A percentile compares a stretch with the other conserved stretches of the same genome.
Evolutionary conservation across 305 asterid species (phyloP).

Genomic region (Stenogyne calaminthoides): DNA sequence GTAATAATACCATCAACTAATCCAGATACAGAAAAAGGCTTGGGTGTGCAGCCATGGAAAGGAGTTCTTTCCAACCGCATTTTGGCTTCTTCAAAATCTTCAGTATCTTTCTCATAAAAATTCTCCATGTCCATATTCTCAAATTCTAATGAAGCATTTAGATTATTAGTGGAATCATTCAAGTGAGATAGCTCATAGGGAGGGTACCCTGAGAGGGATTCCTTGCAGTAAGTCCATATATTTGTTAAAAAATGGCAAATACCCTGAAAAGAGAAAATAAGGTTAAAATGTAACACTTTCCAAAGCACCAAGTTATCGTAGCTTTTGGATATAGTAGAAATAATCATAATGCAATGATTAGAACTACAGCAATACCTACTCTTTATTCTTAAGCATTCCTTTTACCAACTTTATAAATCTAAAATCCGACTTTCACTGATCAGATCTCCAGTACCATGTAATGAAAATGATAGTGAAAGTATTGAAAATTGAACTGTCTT

Average conservation of each 20-base stretch:
- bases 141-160: conserved; percentile 51
- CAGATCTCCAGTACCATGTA: conserved; percentile 7
- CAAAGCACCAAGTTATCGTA: conserved; percentile 5
- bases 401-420: background rate
- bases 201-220: conserved; percentile 57
- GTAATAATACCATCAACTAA: conserved; percentile 55
- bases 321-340: conserved; percentile 1
- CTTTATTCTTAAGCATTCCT: background rate
- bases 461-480: conserved; percentile 12
- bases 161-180: conserved; percentile 51
- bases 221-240: conserved; percentile 71
- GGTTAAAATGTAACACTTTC: conserved; percentile 19
- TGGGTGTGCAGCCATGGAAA: conserved; percentile 53
- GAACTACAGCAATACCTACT: background rate
- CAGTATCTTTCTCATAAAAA: conserved; percentile 54
- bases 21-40: conserved; percentile 54
- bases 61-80: conserved; percentile 45
- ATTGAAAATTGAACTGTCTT: background rate
- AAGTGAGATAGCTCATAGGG: conserved; percentile 62
- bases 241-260: conserved; percentile 80
- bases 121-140: conserved; percentile 79
- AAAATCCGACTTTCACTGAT: background rate
- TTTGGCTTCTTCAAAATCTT: conserved; percentile 59
- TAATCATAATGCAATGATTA: background rate
- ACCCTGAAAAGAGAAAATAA: conserved; percentile 52